Base-by-base conservation (phyloP, 495 filamentous ascomycete genomes). In the Chaetomium tenue region DNA sequence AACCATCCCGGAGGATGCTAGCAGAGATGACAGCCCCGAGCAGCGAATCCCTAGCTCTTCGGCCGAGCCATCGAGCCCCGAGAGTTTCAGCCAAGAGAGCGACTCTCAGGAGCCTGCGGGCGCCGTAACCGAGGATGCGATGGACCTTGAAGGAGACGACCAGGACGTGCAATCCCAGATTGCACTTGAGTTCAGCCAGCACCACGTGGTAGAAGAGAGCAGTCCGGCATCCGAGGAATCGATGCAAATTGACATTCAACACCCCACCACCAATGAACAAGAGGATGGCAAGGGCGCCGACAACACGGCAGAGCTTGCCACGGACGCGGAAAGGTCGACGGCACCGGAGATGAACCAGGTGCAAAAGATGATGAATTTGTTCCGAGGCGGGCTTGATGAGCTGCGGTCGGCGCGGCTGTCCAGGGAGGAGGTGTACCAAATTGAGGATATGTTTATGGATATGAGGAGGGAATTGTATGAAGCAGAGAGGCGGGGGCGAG, bases 361-460 rank as follows among this genome's bases (percentile, higher is more conserved):
- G 62, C 68, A 71, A 57, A 73, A 66, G 47, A 82, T 90, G 55
- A 76, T 82, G 63, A 67, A 63, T 46, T 78, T 82, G 22, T 75
- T 90, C 5, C 79, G 74, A 33, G 77, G 70, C 15, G 67, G 87
- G 0, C 73, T 89, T 42, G 77, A 77, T 30, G 75, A 81, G 46
- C 78, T 89, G 58, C 80, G 82, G 61, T 67, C 68, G 15, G 79
- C 81, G 47, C 76, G 72, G 30, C 68, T 89, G 61, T 79, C 81
- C 23, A 74, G 81, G 12, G 70, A 78, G 52, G 80, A 84, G 58
- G 77, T 86, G 37, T 81, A 81, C 42, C 77, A 84, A 66, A 81
- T 89, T 60, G 88, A 91, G 64, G 84, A 89, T 66, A 72, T 89
- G 69, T 81, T 89, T 63, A 87, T 88, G 77, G 85, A 89, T 70